A percentile compares a stretch with the other conserved stretches of the same genome.
Conservation (phyloP, 768 basidiomycete species). For the Rhizopogon salebrosus region DNA sequence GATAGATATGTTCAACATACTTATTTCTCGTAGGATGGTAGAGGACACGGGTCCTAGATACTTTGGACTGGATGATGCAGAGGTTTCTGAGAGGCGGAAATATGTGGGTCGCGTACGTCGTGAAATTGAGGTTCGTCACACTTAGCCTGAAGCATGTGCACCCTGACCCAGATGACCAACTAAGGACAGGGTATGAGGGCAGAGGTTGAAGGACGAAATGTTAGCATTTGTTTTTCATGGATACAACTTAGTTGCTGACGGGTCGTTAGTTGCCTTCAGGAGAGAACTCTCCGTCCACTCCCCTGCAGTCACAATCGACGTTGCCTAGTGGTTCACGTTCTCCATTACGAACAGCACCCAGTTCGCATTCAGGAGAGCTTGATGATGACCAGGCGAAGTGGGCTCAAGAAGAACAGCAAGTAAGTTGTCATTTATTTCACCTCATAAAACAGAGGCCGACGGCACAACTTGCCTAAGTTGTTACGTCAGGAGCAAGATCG, state of each 20-base stretch:
- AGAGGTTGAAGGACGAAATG: constrained; percentile 37
- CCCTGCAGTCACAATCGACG: constrained; percentile 15
- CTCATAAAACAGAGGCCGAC: neutral
- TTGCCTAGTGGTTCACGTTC: constrained; percentile 15
- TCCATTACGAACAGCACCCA: constrained; percentile 5
- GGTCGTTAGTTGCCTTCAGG: neutral
- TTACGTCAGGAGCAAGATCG: constrained; percentile 87
- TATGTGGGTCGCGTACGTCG: constrained; percentile 72
- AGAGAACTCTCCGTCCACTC: constrained; percentile 4
- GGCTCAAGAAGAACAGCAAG: constrained; percentile 86
- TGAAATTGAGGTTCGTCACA: constrained; percentile 68
- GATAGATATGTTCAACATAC: neutral
- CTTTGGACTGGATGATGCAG: constrained; percentile 76
- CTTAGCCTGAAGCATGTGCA: constrained; percentile 4
- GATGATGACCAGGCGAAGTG: constrained; percentile 73
- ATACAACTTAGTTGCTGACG: neutral
- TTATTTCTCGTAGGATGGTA: constrained; percentile 56
- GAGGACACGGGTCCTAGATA: constrained; percentile 79
- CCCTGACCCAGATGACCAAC: constrained; percentile 19
- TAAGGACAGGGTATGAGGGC: constrained; percentile 72
- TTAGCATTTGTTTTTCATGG: neutral
- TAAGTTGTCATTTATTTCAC: constrained; percentile 18
- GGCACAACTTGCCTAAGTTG: constrained; percentile 42
- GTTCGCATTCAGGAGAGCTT: constrained; percentile 17
- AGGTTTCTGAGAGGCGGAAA: constrained; percentile 68